Base-by-base conservation (phyloP, 1,284 basidiomycete species). In the Schizophyllum amplum region DNA sequence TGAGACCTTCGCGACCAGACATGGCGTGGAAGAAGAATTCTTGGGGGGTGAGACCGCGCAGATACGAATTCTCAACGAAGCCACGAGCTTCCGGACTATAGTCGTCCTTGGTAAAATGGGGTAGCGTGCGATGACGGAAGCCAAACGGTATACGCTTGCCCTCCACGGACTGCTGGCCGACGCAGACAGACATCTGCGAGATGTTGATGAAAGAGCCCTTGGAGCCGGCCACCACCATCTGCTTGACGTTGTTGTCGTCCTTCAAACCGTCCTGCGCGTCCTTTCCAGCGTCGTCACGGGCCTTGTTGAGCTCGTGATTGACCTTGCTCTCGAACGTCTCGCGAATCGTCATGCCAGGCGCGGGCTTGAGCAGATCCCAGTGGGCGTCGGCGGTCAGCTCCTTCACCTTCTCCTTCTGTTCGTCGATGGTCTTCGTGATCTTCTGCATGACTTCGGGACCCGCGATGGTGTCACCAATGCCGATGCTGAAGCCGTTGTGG, bases 1-100 rank as follows among this genome's bases (percentile, higher is more conserved):
- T 98, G 55, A 99, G 76, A 81, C 97, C 97, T 72, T 99, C 97
- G 67, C 97, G 90, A 76, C 97, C 97, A 66, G 96, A 96, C 97
- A 99, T 99, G 57, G 97, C 97, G 75, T 99, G 97, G 86, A 99
- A 99, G 82, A 99, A 99, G 81, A 95, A 99, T 69, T 99, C 97
- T 66, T 98, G 95, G 0, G 97, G 95, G 0, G 96, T 99, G 60
- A 99, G 72, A 52, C 97, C 97, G 63, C 96, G 90, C 25, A 99
- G 79, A 68, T 99, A 99, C n/a, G 97, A 99, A 72, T 99, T 99
- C 71, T 99, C 97, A 60, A 99, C 96, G 71, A 99, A 99, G 9
- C 97, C 97, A 59, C 96, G 87, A n/a, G 94, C 88, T 68, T 99
- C 95, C 1, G 97, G 95, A 67, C 94, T 94, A 74, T 97, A 99